Percentiles rank a stretch among this genome's conserved stretches.
Conservation (phyloP, 1,284 basidiomycete genomes). For the Ganoderma leucocontextum region DNA sequence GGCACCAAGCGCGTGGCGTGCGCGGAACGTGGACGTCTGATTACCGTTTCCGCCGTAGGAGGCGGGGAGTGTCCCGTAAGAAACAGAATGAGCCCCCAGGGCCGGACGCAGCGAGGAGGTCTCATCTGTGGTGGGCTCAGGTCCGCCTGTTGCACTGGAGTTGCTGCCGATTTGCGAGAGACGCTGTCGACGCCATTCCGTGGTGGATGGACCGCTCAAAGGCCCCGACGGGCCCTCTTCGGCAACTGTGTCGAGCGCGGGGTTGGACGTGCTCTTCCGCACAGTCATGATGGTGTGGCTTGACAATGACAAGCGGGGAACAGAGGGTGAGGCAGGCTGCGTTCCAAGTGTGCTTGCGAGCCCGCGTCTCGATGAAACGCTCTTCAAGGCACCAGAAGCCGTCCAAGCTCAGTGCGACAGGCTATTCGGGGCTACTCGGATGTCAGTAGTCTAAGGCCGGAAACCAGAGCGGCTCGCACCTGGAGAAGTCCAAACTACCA, state of each 20-base stretch:
- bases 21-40: constrained; percentile 42
- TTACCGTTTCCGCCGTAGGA: constrained; percentile 23
- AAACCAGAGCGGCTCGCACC: not conserved
- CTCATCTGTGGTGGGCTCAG: constrained; percentile 24
- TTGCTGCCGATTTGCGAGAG: constrained; percentile 55
- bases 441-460: not conserved
- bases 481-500: not conserved
- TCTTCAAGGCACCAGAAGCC: constrained; percentile 2
- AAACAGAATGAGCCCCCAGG: constrained; percentile 31
- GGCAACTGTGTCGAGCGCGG: constrained; percentile 17
- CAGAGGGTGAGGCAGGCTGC: not conserved
- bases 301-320: not conserved
- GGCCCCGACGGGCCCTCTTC: constrained; percentile 40
- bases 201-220: constrained; percentile 48
- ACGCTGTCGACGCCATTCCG: constrained; percentile 60
- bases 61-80: constrained; percentile 59
- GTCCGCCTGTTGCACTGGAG: constrained; percentile 26
- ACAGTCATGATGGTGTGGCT: constrained; percentile 25
- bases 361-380: not conserved
- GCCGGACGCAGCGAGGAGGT: constrained; percentile 40
- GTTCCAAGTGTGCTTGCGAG: not conserved
- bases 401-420: not conserved
- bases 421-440: no score
- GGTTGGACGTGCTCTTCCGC: constrained; percentile 26
- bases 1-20: constrained; percentile 46